Conservation (phyloP, 2,329 filamentous ascomycete species). For the Bertia moriformis region DNA sequence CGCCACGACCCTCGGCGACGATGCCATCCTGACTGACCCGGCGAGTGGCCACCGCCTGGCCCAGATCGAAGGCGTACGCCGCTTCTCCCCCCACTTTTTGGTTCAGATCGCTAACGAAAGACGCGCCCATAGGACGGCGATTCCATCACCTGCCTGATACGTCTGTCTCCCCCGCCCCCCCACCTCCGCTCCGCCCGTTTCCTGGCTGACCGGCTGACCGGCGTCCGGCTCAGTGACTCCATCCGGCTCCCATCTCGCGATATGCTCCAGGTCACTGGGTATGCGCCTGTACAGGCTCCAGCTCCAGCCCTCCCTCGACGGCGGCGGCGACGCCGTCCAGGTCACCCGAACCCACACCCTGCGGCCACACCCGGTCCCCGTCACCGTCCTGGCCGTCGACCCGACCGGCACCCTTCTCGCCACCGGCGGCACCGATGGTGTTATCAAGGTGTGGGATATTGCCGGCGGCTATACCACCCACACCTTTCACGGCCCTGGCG, state of each 20-base stretch:
- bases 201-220: conserved; percentile 8
- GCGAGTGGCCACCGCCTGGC: conserved; percentile 70
- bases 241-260: conserved; percentile 70
- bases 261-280: conserved; percentile 88
- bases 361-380: conserved; percentile 81
- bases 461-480: conserved; percentile 80
- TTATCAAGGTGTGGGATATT: conserved; percentile 95
- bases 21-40: conserved; percentile 75
- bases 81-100: conserved; percentile 22
- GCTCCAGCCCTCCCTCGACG: conserved; percentile 36
- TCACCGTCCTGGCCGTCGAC: conserved; percentile 75
- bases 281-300: conserved; percentile 80
- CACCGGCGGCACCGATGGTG: conserved; percentile 82
- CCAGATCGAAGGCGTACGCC: conserved; percentile 78
- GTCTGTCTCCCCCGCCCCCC: conserved; percentile 25
- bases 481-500: conserved; percentile 84
- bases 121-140: conserved; percentile 57
- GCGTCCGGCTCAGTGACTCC: conserved; percentile 53
- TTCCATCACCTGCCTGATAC: no score
- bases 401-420: conserved; percentile 77
- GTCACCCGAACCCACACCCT: conserved; percentile 62
- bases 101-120: conserved; percentile 8
- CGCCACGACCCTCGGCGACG: conserved; percentile 80
- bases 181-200: neutral
- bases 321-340: conserved; percentile 43